These are phyloP conservation scores for Hyparrhenia diplandra DNA, from an alignment of 176 grass and related monocot genomes.

Conservation along the genomic window DNA sequence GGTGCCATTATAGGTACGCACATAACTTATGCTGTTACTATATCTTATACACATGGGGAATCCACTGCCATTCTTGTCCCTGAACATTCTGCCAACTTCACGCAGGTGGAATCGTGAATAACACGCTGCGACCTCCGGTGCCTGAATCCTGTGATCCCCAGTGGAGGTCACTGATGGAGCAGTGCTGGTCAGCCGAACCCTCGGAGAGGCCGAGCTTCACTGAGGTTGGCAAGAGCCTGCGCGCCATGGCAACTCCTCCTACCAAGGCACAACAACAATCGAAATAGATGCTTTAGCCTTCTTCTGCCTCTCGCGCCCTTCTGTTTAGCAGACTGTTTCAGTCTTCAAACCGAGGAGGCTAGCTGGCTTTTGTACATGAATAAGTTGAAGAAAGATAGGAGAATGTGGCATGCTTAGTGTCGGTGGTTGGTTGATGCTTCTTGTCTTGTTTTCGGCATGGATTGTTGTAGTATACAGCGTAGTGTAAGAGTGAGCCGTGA, in stretches of 20 bases:
- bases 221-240: conserved; percentile 58
- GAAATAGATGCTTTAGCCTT: conserved; percentile 36
- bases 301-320: not conserved
- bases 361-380: conserved; percentile 18
- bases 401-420: not conserved
- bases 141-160: conserved; percentile 65
- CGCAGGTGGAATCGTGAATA: conserved; percentile 94
- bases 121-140: conserved; percentile 72
- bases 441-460: too few relatives aligned
- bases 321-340: not conserved
- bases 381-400: not conserved
- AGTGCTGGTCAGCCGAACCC: conserved; percentile 82
- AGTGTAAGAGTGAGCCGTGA: too few relatives aligned
- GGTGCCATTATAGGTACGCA: conserved; percentile 78
- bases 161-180: conserved; percentile 88
- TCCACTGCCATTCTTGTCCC: not conserved
- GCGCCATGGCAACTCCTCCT: conserved; percentile 63
- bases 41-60: not conserved
- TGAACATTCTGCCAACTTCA: not conserved
- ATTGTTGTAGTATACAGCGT: not conserved
- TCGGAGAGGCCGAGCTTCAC: conserved; percentile 71
- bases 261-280: conserved; percentile 30
- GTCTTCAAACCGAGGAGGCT: conserved; percentile 2
- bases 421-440: not conserved
- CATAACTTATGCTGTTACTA: not conserved